Conservation (phyloP, 2,329 filamentous ascomycete species). For the Tolypocladium ovalisporum region DNA sequence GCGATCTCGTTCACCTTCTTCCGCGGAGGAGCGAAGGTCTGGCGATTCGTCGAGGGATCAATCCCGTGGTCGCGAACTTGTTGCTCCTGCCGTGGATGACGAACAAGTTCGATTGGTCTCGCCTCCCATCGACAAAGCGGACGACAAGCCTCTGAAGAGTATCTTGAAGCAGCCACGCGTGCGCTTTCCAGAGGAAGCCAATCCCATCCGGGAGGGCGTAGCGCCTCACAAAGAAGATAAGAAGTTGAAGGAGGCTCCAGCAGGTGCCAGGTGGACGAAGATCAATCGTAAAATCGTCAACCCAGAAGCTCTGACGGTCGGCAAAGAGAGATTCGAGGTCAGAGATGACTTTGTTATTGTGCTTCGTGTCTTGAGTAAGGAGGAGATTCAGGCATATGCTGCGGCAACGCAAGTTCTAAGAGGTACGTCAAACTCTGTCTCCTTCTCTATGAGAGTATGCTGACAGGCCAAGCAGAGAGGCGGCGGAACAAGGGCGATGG, state of each 20-base stretch:
- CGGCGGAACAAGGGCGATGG: conserved; percentile 22
- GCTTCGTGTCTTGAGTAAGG: conserved; percentile 71
- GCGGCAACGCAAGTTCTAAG: conserved; percentile 70
- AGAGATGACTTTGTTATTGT: conserved; percentile 92
- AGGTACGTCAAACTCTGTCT: conserved; percentile 39
- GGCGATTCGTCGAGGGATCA: conserved; percentile 16
- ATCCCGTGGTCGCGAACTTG: conserved; percentile 30
- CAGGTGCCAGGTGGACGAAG: conserved; percentile 84
- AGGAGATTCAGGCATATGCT: conserved; percentile 84
- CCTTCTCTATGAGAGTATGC: background rate
- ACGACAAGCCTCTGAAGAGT: conserved; percentile 63
- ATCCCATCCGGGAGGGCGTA: conserved; percentile 78
- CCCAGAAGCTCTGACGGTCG: conserved; percentile 71
- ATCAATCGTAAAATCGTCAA: conserved; percentile 84
- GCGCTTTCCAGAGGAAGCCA: conserved; percentile 78
- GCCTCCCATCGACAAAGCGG: conserved; percentile 52
- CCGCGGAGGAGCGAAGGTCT: conserved; percentile 6
- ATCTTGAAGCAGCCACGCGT: conserved; percentile 76
- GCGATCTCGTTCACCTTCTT: conserved; percentile 8
- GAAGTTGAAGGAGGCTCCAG: conserved; percentile 57
- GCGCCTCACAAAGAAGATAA: conserved; percentile 86
- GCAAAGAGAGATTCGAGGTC: conserved; percentile 87
- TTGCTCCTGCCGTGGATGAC: conserved; percentile 22
- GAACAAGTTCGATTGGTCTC: conserved; percentile 59
- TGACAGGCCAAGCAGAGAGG: conserved; percentile 13